phyloP scores from a whole-genome alignment of 2,329 filamentous ascomycete genomes.

The Capronia coronata region DNA sequence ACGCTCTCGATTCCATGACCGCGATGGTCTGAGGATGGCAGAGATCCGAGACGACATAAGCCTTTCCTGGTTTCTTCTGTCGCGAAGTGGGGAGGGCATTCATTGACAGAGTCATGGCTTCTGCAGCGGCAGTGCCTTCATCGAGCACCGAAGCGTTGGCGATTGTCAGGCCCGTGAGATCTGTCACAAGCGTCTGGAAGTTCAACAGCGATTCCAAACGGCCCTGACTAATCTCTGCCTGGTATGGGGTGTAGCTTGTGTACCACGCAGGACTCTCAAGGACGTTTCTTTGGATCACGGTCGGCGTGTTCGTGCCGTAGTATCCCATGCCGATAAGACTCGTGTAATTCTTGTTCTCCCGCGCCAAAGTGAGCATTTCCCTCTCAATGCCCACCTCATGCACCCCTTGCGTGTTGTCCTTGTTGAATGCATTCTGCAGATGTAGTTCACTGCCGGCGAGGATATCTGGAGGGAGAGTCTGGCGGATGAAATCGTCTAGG shows the following conservation, averaged over 20 bases:
- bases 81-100: constrained; percentile 65
- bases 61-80: constrained; percentile 68
- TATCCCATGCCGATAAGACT: constrained; percentile 84
- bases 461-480: constrained; percentile 77
- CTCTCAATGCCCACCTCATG: constrained; percentile 41
- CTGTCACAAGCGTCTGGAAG: constrained; percentile 87
- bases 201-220: constrained; percentile 87
- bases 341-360: constrained; percentile 53
- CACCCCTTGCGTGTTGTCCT: constrained; percentile 31
- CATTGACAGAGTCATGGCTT: constrained; percentile 91
- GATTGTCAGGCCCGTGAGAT: constrained; percentile 79
- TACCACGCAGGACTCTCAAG: constrained; percentile 95
- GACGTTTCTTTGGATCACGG: constrained; percentile 87
- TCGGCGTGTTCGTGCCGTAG: constrained; percentile 75
- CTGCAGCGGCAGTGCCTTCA: constrained; percentile 84
- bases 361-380: constrained; percentile 39
- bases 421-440: constrained; percentile 40
- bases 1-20: constrained; percentile 75
- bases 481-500: constrained; percentile 74
- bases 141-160: constrained; percentile 88
- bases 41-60: constrained; percentile 73
- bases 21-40: constrained; percentile 81
- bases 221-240: constrained; percentile 94
- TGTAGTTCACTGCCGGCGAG: constrained; percentile 54
- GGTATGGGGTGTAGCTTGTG: constrained; percentile 95